Base-by-base conservation (phyloP, 2,329 filamentous ascomycete genomes). In the Aschersonia sp. region DNA sequence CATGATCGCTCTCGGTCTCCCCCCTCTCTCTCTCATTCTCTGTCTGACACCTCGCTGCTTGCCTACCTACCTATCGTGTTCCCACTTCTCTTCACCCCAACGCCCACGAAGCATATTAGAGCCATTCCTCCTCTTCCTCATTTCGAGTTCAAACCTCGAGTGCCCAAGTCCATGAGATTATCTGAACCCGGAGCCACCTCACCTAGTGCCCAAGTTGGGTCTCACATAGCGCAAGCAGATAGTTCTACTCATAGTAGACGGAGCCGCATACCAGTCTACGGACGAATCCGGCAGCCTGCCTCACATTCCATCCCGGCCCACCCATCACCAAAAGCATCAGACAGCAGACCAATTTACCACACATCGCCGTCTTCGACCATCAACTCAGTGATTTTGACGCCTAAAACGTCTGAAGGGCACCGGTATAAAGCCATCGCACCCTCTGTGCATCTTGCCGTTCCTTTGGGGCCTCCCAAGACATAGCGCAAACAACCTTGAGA, bases 281-380 rank as follows among this genome's bases (percentile, higher is more conserved):
- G 22, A 46, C 49, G 49, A 32, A 50, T 50, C 46, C 49, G 49
- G 49, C 44, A 42, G 41, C 37, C 30, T 41, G 42, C 46, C 43
- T 37, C 32, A 39, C 48, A 50, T 50, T 50, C 48, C 48, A 47
- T 14, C 14, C 31, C 4, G 39, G 29, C 37, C 43, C 12, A 12
- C 35, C 37, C 43, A 45, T 45, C 42, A 42, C 42, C 43, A 42
- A 37, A 47, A 43, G 49, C 43, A 44, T 50, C 43, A 41, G 10
- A 9, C 35, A 14, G 14, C 43, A 43, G 5, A 22, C 12, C 35
- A 14, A 32, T 14, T 29, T 32, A 43, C 44, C 11, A n/a, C 30
- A 39, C 31, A 47, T 50, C 30, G 33, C 47, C 44, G 46, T 46
- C n/a, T 45, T 45, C 46, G 47, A 44, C 43, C 12, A 12, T 37